Evolutionary conservation across 2,329 filamentous ascomycete species (phyloP).

Genomic region (Diaporthe humulicola): DNA sequence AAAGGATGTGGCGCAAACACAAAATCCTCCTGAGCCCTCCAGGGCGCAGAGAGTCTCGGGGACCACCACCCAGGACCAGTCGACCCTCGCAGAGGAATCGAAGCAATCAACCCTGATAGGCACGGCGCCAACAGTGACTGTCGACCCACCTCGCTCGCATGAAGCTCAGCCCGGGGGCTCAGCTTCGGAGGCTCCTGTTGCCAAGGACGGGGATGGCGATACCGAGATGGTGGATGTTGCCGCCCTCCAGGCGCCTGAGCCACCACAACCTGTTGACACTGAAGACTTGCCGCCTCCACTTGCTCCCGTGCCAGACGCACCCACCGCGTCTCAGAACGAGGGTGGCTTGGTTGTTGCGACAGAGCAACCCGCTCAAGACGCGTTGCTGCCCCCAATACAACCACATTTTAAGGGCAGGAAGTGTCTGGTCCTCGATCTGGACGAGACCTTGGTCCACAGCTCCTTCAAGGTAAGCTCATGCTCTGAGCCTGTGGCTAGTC

Average conservation of each 20-base stretch:
- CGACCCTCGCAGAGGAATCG: slow-evolving; percentile 58
- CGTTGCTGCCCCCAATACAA: slow-evolving; percentile 84
- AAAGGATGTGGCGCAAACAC: slow-evolving; percentile 59
- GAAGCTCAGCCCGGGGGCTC: slow-evolving; percentile 33
- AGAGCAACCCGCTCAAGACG: slow-evolving; percentile 69
- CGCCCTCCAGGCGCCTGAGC: slow-evolving; percentile 47
- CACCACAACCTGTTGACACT: slow-evolving; percentile 34
- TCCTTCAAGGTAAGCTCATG: slow-evolving; percentile 86
- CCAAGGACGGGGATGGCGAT: slow-evolving; percentile 69
- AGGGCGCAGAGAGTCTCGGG: slow-evolving; percentile 62
- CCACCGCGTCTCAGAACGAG: slow-evolving; percentile 53
- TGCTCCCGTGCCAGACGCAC: slow-evolving; percentile 55
- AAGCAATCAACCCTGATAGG: slow-evolving; percentile 58
- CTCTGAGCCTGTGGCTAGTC: neutral
- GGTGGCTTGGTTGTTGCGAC: slow-evolving; percentile 60
- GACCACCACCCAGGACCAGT: slow-evolving; percentile 61
- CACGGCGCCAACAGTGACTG: slow-evolving; percentile 55
- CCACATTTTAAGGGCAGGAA: slow-evolving; percentile 89
- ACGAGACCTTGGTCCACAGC: slow-evolving; percentile 97
- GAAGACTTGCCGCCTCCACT: slow-evolving; percentile 61
- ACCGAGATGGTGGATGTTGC: slow-evolving; percentile 76
- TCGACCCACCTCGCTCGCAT: slow-evolving; percentile 53
- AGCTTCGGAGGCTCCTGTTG: slow-evolving; percentile 40
- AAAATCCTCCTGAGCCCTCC: slow-evolving; percentile 51
- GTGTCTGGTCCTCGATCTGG: slow-evolving; percentile 93